Evolutionary conservation across 371 early-diverging fungal species (phyloP), one percentile per base, ranked within the genome.

Genomic region (Haplosporangium sp.): DNA sequence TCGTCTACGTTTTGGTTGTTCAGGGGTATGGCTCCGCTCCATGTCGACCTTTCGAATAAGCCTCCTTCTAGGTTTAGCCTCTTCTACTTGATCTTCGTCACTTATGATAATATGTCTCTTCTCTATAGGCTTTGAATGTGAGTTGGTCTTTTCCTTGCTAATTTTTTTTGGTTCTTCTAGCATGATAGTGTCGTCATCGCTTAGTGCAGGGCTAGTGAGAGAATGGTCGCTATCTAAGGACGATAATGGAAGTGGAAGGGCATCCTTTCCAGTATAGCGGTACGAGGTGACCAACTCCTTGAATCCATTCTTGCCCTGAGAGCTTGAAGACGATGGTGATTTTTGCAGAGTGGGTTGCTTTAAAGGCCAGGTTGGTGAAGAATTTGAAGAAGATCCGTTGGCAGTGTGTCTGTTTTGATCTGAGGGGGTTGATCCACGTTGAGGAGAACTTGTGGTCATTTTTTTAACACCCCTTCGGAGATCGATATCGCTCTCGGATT

Each of bases 21-120:
- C 71, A 15, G 61, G 42, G 3, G 67, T 34, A 1, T 50, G 5
- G 3, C 53, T 45, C 42, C 35, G 56, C 4, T 37, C 55, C 61
- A 67, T 0, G 34, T 65, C 72, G 15, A 65, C 65, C 42, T 71
- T 71, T 2, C 63, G 62, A 8, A 76, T 44, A 4, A 76, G 45
- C 37, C 77, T 60, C 40, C 78, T 63, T 66, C 70, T 61, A 7
- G 73, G 70, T 39, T 71, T 76, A 55, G n/a, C 47, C 39, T 65
- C 60, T 45, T 35, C 39, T 45, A 17, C 44, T 35, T 70, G 63
- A 1, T 79, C 79, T 13, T 81, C 82, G 50, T 72, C 72, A 11
- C 82, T 81, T 47, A 61, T 72, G n/a, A 72, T 35, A 42, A 75
- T 81, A 1, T 64, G 62, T 17, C 79, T 40, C 45, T 75, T 81